phyloP scores from a whole-genome alignment of 1,139 yeast genomes.

The Geotrichum europaeum region DNA sequence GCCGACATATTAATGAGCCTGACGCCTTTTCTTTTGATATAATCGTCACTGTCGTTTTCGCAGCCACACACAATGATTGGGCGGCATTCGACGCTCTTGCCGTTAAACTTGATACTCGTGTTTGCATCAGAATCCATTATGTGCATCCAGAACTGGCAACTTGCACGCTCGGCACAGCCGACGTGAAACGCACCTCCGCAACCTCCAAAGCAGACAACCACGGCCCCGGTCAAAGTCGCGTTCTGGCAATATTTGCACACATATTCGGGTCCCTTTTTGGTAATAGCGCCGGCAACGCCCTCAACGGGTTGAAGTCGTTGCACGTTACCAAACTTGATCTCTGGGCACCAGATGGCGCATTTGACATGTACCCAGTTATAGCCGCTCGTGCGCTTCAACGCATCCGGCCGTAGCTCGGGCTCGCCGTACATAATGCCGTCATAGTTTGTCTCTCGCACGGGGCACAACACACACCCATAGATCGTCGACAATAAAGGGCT shows the following conservation, averaged over 20 bases:
- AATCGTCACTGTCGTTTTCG: conserved; percentile 17
- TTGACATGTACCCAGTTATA: conserved; percentile 78
- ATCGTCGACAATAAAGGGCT: conserved; percentile 52
- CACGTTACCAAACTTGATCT: conserved; percentile 40
- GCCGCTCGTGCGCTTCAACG: conserved; percentile 60
- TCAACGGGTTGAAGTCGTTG: conserved; percentile 43
- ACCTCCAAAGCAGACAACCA: conserved; percentile 34
- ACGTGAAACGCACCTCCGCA: conserved; percentile 48
- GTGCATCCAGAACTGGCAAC: conserved; percentile 33
- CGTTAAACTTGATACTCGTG: not conserved
- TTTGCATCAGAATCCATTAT: not conserved
- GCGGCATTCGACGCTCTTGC: not conserved
- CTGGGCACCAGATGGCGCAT: conserved; percentile 58
- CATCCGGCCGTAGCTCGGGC: conserved; percentile 49
- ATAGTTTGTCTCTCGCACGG: conserved; percentile 46
- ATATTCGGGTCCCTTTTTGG: conserved; percentile 18
- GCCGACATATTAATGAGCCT: conserved; percentile 12
- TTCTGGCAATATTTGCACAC: conserved; percentile 15
- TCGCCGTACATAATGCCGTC: conserved; percentile 43
- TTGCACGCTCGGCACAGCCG: conserved; percentile 52
- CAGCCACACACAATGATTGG: not conserved
- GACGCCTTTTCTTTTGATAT: not conserved
- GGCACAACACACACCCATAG: conserved; percentile 65
- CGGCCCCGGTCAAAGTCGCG: conserved; percentile 40
- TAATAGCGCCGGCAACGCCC: conserved; percentile 26